These are phyloP conservation scores for Corynascus novoguineensis DNA, from an alignment of 495 filamentous ascomycete species.

Conservation along the genomic window DNA sequence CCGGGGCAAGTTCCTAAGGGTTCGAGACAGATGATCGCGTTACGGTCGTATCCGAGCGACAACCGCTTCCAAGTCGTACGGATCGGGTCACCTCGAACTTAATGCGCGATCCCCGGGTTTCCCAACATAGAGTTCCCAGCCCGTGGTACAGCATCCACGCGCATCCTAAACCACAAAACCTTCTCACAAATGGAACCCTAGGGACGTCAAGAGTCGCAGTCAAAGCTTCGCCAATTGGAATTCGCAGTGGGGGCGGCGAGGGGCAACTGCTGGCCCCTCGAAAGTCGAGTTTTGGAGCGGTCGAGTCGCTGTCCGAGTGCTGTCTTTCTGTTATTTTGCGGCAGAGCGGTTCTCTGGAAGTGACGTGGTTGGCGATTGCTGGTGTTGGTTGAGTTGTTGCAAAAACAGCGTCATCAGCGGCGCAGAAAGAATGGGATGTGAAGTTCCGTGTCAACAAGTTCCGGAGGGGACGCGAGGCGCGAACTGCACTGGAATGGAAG, in stretches of 20 bases:
- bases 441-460: conserved; percentile 33
- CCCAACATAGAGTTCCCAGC: conserved; percentile 26
- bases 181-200: neutral
- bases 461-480: conserved; percentile 29
- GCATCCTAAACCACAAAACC: conserved; percentile 21
- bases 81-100: neutral
- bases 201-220: conserved; percentile 3
- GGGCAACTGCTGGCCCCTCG: neutral
- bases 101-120: conserved; percentile 14
- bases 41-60: neutral
- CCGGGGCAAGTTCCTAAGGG: neutral
- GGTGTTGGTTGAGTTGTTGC: conserved; percentile 1
- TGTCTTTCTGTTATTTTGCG: conserved; percentile 1
- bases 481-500: too few species aligned
- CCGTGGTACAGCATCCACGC: conserved; percentile 18
- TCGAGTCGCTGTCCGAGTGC: neutral
- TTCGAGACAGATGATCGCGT: neutral
- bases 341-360: neutral
- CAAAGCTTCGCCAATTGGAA: neutral
- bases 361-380: neutral
- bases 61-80: neutral
- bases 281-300: neutral
- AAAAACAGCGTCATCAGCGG: conserved; percentile 1
- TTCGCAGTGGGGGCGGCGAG: neutral
- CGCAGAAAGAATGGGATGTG: conserved; percentile 1